Conservation (phyloP, 345 rosid genomes). For the Conringia planisiliqua region DNA sequence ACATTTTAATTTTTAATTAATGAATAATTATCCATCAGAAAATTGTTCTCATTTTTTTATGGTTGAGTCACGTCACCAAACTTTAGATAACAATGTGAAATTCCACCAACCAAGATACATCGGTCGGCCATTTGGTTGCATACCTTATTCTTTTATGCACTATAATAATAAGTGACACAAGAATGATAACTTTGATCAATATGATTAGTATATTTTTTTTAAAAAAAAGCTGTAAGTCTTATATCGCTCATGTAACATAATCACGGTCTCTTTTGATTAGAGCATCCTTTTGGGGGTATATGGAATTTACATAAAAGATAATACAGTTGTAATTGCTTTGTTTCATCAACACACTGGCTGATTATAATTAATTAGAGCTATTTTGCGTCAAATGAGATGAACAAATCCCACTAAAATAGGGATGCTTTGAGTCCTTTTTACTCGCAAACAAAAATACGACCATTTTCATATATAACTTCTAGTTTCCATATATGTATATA, state of each 20-base stretch:
- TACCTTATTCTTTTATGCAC: constrained; percentile 14
- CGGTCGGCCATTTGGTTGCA: constrained; percentile 38
- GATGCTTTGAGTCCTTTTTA: constrained; percentile 22
- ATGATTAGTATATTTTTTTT: not conserved
- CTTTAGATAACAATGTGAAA: constrained; percentile 29
- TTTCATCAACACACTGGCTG: not conserved
- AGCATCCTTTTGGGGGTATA: not conserved
- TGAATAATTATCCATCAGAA: not conserved
- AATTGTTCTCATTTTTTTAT: not conserved
- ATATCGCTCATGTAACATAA: not conserved
- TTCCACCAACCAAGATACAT: constrained; percentile 31
- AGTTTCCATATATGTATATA: not conserved
- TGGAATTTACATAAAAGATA: not conserved
- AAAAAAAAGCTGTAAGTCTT: not conserved
- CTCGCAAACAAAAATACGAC: not conserved
- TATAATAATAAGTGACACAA: not conserved
- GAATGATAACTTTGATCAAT: not conserved
- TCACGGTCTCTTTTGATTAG: not conserved
- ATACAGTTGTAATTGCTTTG: not conserved
- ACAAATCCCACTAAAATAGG: constrained; percentile 15
- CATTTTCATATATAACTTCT: not conserved
- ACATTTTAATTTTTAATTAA: not conserved
- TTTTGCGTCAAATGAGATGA: constrained; percentile 12
- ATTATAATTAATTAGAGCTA: not conserved
- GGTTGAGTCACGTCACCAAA: constrained; percentile 29